Evolutionary conservation across 2,329 filamentous ascomycete genomes (phyloP).

Genomic region (Claviceps lovelessii): DNA sequence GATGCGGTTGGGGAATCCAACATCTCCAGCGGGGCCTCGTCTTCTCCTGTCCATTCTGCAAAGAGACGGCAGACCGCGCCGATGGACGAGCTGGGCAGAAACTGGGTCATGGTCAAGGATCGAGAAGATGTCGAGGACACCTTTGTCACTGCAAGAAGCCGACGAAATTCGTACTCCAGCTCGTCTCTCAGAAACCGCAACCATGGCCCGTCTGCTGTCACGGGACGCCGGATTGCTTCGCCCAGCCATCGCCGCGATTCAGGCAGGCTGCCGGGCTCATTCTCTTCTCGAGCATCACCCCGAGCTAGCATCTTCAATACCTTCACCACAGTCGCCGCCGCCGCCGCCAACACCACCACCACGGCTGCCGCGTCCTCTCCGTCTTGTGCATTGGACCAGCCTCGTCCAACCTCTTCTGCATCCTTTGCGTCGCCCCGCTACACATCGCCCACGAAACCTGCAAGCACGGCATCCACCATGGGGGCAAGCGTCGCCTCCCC

Average conservation of each 20-base stretch:
- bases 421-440: conserved; percentile 20
- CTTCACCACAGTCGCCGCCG: background rate
- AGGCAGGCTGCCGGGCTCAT: conserved; percentile 13
- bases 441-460: conserved; percentile 30
- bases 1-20: conserved; percentile 14
- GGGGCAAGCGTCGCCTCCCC: conserved; percentile 13
- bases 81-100: conserved; percentile 44
- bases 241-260: conserved; percentile 17
- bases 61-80: conserved; percentile 41
- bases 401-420: conserved; percentile 17
- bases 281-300: background rate
- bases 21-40: conserved; percentile 21
- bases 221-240: conserved; percentile 30
- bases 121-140: conserved; percentile 18
- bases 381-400: conserved; percentile 4
- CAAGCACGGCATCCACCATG: conserved; percentile 12
- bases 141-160: conserved; percentile 7
- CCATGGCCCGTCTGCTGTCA: conserved; percentile 17
- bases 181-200: conserved; percentile 19
- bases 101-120: conserved; percentile 56
- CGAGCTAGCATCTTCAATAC: conserved; percentile 22
- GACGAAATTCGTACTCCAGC: conserved; percentile 12
- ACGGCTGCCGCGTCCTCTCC: background rate
- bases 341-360: too few species aligned
- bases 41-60: conserved; percentile 30